Evolutionary conservation across 306 rosid species (phyloP).

Genomic region (Sicyos edulis): DNA sequence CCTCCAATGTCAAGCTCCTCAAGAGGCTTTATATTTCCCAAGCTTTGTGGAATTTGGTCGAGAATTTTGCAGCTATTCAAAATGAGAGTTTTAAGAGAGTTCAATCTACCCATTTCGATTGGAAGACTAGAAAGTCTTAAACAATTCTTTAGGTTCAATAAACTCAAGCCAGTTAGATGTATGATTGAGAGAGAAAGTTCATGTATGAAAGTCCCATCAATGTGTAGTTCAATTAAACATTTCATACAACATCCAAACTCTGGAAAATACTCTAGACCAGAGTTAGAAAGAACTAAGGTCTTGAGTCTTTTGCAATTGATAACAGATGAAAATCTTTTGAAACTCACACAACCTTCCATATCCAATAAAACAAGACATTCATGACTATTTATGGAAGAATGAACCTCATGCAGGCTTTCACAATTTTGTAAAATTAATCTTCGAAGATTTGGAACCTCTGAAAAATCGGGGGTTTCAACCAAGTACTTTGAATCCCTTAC

Average conservation of each 20-base stretch:
- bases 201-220: constrained; percentile 18
- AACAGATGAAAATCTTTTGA: not conserved
- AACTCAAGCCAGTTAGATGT: constrained; percentile 8
- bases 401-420: not conserved
- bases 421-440: not conserved
- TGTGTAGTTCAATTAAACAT: not conserved
- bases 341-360: not conserved
- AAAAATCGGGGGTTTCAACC: not conserved
- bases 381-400: not conserved
- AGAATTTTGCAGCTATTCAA: constrained; percentile 20
- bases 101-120: constrained; percentile 4
- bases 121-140: constrained; percentile 17
- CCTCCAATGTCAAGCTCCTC: constrained; percentile 15
- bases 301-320: not conserved
- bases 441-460: constrained; percentile 8
- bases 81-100: constrained; percentile 15
- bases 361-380: not conserved
- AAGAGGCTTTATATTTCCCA: not conserved
- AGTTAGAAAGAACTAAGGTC: not conserved
- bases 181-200: constrained; percentile 9
- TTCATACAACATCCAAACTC: too few species aligned
- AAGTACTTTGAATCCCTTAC: too few species aligned
- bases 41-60: not conserved
- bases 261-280: constrained; percentile 13
- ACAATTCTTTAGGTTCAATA: constrained; percentile 19